Percentiles rank a stretch among this genome's conserved stretches.
These are phyloP conservation scores for Xylariaceae sp. DNA, from an alignment of 2,329 filamentous ascomycete species.

Conservation along the genomic window DNA sequence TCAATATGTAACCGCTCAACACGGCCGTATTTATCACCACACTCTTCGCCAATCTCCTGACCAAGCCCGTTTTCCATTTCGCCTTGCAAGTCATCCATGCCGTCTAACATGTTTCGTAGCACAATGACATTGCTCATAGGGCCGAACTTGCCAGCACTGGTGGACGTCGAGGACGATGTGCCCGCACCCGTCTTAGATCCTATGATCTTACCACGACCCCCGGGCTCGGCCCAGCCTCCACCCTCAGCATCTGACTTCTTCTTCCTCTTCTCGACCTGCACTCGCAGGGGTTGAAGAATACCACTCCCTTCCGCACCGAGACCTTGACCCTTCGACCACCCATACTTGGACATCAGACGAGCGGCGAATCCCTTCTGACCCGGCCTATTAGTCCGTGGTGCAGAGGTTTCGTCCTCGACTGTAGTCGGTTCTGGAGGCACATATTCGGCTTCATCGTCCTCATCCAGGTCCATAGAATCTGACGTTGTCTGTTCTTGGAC, in stretches of 20 bases:
- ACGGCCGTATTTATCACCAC: conserved; percentile 79
- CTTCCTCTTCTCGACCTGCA: conserved; percentile 80
- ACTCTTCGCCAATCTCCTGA: conserved; percentile 94
- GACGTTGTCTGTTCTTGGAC: conserved; percentile 35
- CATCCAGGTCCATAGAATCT: conserved; percentile 37
- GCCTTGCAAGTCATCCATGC: conserved; percentile 67
- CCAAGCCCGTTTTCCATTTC: conserved; percentile 73
- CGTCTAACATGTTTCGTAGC: conserved; percentile 77
- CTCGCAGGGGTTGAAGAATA: conserved; percentile 76
- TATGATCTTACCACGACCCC: conserved; percentile 71
- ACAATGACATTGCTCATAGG: conserved; percentile 78
- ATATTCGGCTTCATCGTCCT: conserved; percentile 32
- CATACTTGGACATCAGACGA: conserved; percentile 87
- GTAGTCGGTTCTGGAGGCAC: conserved; percentile 24
- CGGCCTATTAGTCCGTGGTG: conserved; percentile 58
- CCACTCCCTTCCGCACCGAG: conserved; percentile 77
- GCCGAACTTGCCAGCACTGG: conserved; percentile 51
- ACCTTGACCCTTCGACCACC: conserved; percentile 83
- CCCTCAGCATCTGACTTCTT: conserved; percentile 74
- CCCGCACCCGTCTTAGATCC: conserved; percentile 50
- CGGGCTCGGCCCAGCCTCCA: conserved; percentile 67
- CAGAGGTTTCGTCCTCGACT: conserved; percentile 9
- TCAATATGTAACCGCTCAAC: conserved; percentile 77
- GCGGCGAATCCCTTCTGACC: conserved; percentile 82
- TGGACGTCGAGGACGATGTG: conserved; percentile 13